Conservation (phyloP, 768 basidiomycete species). For the Boletus coccyginus region DNA sequence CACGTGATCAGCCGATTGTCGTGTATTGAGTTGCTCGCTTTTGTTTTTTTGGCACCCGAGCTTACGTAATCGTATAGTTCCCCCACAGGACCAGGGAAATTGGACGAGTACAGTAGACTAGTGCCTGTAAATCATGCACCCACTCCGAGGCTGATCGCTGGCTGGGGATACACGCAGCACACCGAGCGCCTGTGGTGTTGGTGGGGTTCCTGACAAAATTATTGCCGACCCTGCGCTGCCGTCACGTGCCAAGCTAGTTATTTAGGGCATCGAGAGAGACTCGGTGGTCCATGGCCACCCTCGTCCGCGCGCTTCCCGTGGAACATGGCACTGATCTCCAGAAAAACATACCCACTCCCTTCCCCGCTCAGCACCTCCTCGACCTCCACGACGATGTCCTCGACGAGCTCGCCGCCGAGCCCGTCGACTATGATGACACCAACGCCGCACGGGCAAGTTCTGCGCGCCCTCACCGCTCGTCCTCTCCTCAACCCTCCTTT, state of each 20-base stretch:
- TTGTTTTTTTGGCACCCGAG: too few species aligned
- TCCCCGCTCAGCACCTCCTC: constrained; percentile 17
- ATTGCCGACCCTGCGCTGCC: constrained; percentile 8
- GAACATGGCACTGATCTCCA: constrained; percentile 1
- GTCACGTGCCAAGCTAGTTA: constrained; percentile 19
- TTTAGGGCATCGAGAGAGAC: constrained; percentile 1
- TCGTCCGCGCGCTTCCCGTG: constrained; percentile 11
- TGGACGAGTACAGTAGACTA: too few species aligned
- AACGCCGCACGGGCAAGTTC: constrained; percentile 7
- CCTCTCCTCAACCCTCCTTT: background rate
- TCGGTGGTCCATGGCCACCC: constrained; percentile 25
- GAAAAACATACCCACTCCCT: constrained; percentile 19
- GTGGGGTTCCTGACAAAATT: too few species aligned
- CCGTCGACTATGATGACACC: constrained; percentile 19
- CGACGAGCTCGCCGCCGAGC: constrained; percentile 22
- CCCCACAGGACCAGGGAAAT: too few species aligned
- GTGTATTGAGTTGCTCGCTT: too few species aligned
- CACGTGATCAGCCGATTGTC: too few species aligned
- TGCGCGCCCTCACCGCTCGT: background rate
- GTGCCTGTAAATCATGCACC: too few species aligned
- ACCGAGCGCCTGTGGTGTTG: too few species aligned
- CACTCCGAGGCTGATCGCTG: too few species aligned
- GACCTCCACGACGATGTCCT: constrained; percentile 11
- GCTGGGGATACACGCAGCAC: too few species aligned
- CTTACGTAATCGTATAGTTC: too few species aligned